Percentiles rank a stretch among this genome's conserved stretches.
These are phyloP conservation scores for Termitomyces sp. DNA, from an alignment of 768 basidiomycete species.

Conservation along the genomic window DNA sequence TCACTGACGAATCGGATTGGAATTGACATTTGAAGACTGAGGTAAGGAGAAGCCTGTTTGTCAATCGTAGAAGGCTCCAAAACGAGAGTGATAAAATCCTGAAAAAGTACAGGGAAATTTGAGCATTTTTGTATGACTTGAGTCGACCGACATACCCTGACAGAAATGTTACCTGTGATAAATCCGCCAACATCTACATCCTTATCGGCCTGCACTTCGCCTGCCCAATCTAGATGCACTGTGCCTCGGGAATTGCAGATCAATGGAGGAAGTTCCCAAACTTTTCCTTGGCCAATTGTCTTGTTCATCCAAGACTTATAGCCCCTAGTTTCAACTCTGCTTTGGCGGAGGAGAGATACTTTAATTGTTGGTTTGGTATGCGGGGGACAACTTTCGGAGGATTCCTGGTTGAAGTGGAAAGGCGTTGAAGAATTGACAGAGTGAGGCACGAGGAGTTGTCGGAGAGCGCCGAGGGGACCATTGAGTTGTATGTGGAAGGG, in stretches of 20 bases:
- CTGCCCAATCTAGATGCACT: slow-evolving; percentile 56
- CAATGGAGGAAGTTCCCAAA: slow-evolving; percentile 40
- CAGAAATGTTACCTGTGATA: slow-evolving; percentile 33
- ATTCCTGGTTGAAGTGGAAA: slow-evolving; percentile 14
- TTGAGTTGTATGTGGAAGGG: slow-evolving; percentile 64
- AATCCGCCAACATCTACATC: slow-evolving; percentile 43
- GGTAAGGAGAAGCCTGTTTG: slow-evolving; percentile 27
- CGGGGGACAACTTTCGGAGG: slow-evolving; percentile 3
- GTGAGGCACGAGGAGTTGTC: slow-evolving; percentile 35
- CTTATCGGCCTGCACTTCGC: slow-evolving; percentile 37
- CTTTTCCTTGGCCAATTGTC: slow-evolving; percentile 43
- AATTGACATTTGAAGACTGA: slow-evolving; percentile 36
- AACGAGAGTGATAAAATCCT: slow-evolving; percentile 57
- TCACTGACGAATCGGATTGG: slow-evolving; percentile 60
- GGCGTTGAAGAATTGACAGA: slow-evolving; percentile 6
- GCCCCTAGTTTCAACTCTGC: slow-evolving; percentile 28
- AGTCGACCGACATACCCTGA: slow-evolving; percentile 30
- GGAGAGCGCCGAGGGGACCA: slow-evolving; percentile 41
- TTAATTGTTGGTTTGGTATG: slow-evolving; percentile 27
- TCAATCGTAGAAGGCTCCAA: slow-evolving; percentile 31
- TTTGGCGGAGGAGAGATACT: slow-evolving; percentile 53
- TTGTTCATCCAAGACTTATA: slow-evolving; percentile 32
- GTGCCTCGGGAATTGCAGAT: slow-evolving; percentile 14
- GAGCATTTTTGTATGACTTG: neutral
- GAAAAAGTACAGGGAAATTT: neutral